Evolutionary conservation across 768 basidiomycete genomes (phyloP).

Genomic region (Neoboletus subvelutipes): DNA sequence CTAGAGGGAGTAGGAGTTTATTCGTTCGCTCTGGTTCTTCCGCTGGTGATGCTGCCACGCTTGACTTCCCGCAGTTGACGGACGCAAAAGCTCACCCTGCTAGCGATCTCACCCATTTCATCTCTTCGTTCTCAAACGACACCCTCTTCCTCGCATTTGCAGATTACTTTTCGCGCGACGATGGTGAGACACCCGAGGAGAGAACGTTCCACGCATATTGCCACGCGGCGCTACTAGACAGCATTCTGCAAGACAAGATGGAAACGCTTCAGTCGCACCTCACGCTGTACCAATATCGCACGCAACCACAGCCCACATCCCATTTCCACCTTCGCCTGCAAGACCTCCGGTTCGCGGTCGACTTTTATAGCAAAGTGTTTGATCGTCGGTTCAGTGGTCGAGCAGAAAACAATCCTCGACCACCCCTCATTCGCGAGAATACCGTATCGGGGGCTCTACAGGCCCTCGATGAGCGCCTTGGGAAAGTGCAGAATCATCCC

Average conservation of each 20-base stretch:
- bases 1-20: conserved; percentile 87
- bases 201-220: conserved; percentile 68
- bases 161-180: conserved; percentile 68
- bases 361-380: conserved; percentile 76
- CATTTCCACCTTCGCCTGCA: conserved; percentile 70
- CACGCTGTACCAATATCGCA: conserved; percentile 66
- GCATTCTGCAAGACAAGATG: conserved; percentile 89
- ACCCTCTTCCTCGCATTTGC: conserved; percentile 77
- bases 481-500: conserved; percentile 34
- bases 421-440: conserved; percentile 69
- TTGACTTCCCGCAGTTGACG: conserved; percentile 80
- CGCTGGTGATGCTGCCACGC: conserved; percentile 76
- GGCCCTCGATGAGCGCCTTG: conserved; percentile 58
- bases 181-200: conserved; percentile 58
- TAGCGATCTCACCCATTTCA: conserved; percentile 79
- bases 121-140: conserved; percentile 84
- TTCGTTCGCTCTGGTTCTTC: conserved; percentile 87
- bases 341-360: conserved; percentile 70
- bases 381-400: conserved; percentile 73
- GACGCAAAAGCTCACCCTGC: conserved; percentile 66
- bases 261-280: conserved; percentile 74
- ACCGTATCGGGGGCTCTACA: conserved; percentile 66
- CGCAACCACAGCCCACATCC: conserved; percentile 52
- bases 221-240: conserved; percentile 77
- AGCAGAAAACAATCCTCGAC: conserved; percentile 61